These are phyloP conservation scores for Amyloporia xantha DNA, from an alignment of 768 basidiomycete species.

Conservation along the genomic window DNA sequence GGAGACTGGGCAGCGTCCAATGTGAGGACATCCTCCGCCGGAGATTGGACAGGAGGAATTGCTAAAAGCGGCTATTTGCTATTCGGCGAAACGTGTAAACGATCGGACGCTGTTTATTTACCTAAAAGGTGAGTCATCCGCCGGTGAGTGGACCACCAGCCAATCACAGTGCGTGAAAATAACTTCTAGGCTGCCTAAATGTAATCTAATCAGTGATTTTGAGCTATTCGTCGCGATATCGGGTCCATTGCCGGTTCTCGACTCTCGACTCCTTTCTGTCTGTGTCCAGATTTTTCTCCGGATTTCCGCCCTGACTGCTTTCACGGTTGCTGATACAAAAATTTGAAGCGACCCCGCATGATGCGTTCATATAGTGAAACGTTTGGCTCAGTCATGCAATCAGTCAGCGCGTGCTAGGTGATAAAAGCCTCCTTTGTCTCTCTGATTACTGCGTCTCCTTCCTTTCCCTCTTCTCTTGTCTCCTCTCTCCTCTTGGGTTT, in stretches of 20 bases:
- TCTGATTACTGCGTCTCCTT: neutral
- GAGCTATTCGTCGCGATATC: neutral
- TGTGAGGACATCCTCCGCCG: too few relatives aligned
- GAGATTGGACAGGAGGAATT: too few relatives aligned
- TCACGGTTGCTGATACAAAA: neutral
- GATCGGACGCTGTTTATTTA: neutral
- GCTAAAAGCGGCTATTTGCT: too few relatives aligned
- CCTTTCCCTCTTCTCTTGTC: constrained; percentile 2
- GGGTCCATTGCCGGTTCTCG: neutral
- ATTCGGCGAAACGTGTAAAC: neutral
- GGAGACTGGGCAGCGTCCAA: too few relatives aligned
- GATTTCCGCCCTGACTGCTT: neutral
- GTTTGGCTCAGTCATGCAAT: neutral
- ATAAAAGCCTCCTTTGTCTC: neutral
- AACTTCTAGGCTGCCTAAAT: neutral
- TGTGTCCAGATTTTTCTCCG: neutral
- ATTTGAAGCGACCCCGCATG: neutral
- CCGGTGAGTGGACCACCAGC: too few relatives aligned
- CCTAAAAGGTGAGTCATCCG: neutral
- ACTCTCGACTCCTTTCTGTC: neutral
- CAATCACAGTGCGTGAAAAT: neutral
- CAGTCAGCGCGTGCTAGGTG: neutral
- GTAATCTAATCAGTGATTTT: neutral
- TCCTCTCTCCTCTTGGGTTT: neutral
- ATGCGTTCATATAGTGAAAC: neutral